Percentiles rank a stretch among this genome's conserved stretches.
phyloP scores from a whole-genome alignment of 495 filamentous ascomycete genomes.

The Pseudevernia furfuracea region DNA sequence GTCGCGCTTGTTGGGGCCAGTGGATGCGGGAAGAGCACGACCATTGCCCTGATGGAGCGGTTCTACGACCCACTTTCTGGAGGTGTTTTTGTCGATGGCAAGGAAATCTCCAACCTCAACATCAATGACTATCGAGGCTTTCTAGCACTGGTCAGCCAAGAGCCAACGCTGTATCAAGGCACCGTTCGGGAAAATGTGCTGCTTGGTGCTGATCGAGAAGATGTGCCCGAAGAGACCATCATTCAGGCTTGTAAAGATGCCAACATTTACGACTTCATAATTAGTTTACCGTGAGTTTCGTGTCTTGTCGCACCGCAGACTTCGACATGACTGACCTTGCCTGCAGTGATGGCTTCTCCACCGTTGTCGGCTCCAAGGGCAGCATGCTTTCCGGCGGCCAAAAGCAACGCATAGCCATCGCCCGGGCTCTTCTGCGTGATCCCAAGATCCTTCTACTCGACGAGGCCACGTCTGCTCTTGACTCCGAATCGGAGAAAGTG shows the following conservation, averaged over 20 bases:
- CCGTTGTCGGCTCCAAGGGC: conserved; percentile 69
- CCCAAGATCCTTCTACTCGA: conserved; percentile 68
- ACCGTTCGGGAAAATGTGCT: conserved; percentile 78
- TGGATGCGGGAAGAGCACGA: conserved; percentile 79
- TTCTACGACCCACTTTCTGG: conserved; percentile 79
- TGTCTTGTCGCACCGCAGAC: neutral
- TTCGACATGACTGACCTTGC: conserved; percentile 29
- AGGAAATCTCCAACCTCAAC: conserved; percentile 66
- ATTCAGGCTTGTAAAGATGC: conserved; percentile 74
- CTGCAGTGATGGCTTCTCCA: conserved; percentile 61
- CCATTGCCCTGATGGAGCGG: conserved; percentile 70
- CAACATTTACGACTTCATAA: conserved; percentile 89
- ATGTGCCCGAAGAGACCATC: conserved; percentile 60
- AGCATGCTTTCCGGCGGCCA: conserved; percentile 74
- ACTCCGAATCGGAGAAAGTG: conserved; percentile 74
- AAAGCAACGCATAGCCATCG: conserved; percentile 75
- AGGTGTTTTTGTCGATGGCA: conserved; percentile 63
- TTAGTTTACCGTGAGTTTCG: conserved; percentile 49
- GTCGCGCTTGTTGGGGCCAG: conserved; percentile 74
- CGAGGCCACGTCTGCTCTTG: conserved; percentile 74
- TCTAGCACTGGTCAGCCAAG: conserved; percentile 76
- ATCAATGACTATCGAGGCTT: conserved; percentile 69
- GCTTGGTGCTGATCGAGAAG: conserved; percentile 54
- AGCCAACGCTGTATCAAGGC: conserved; percentile 81
- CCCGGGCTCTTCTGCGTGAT: conserved; percentile 63